These are phyloP conservation scores for Chrysosporium keratinophilum DNA, from an alignment of 2,329 filamentous ascomycete species.

Conservation along the genomic window DNA sequence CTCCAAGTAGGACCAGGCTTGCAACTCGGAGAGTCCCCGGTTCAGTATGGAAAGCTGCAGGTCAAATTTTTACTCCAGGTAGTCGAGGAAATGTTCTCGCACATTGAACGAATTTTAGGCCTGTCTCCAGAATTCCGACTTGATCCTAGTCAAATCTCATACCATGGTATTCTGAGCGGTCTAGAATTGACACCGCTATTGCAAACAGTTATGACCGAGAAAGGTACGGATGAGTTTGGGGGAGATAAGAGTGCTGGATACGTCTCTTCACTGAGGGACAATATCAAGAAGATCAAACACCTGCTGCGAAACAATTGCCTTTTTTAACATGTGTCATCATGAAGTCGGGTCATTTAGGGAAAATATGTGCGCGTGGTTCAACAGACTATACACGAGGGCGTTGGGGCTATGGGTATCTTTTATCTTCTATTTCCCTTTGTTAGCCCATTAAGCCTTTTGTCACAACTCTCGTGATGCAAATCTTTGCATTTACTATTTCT, in stretches of 20 bases:
- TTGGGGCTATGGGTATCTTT: too few species aligned
- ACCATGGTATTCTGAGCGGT: neutral
- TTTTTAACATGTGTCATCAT: neutral
- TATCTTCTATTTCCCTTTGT: too few species aligned
- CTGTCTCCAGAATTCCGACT: slow-evolving; percentile 1
- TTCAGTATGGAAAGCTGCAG: neutral
- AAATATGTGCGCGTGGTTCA: too few species aligned
- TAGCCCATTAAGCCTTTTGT: too few species aligned
- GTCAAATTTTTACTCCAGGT: neutral
- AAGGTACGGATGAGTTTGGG: neutral
- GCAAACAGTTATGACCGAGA: neutral
- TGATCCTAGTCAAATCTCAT: neutral
- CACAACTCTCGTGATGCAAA: too few species aligned
- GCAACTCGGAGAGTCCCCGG: neutral
- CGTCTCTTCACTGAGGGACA: slow-evolving; percentile 2
- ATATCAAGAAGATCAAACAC: neutral
- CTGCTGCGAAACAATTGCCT: neutral
- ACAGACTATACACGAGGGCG: too few species aligned
- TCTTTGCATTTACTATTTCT: too few species aligned
- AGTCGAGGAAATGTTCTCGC: neutral
- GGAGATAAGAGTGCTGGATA: neutral
- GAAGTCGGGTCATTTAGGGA: too few species aligned
- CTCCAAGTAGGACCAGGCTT: neutral
- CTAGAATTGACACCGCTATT: neutral
- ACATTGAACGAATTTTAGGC: neutral